Evolutionary conservation across 768 basidiomycete species (phyloP), one percentile per base, ranked within the genome.

Genomic region (Podaxis pistillaris): DNA sequence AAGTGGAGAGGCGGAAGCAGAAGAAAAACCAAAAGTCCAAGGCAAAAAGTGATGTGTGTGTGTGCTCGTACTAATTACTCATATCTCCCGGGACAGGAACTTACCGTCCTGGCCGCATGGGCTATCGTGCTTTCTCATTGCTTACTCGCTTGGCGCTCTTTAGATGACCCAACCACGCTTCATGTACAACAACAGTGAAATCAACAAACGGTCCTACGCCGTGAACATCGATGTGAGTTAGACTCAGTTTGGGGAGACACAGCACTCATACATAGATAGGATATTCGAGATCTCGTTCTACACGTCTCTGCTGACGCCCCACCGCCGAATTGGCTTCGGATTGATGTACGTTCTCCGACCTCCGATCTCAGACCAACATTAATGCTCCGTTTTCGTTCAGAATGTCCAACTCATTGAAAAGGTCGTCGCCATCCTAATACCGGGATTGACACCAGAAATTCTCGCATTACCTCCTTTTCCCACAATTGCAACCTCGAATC

Each of bases 281-380:
- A 97, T 69, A 79, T 98, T 22, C 84, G 96, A 38, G 95, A 98
- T 68, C 80, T 98, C 19, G 81, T 90, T 9, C 76, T 98, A 2
- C 91, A 97, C 67, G 78, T 96, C 51, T 75, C 89, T 26, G 90
- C 90, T 0, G 93, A 96, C 68, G 87, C 86, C 17, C 87, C 90
- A n/a, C 88, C 91, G 0, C 89, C 90, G 0, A 87, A 86, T 59
- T 98, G 95, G 95, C 82, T 98, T 19, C 82, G 85, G 56, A 82
- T 96, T 46, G 90, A 94, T 73, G 95, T 93, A 53, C 56, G 84
- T 71, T 46, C 4, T 52, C 4, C 44, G 13, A 22, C 30, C 53
- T 33, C 11, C 3, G 44, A 46, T 30, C 17, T 7, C 66, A 36
- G 52, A 53, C 30, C 11, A n/a, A 38, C 66, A n/a, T 46, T 55